These are phyloP conservation scores for Phytophthora pisi DNA, from an alignment of 352 stramenopile genomes.

Conservation along the genomic window DNA sequence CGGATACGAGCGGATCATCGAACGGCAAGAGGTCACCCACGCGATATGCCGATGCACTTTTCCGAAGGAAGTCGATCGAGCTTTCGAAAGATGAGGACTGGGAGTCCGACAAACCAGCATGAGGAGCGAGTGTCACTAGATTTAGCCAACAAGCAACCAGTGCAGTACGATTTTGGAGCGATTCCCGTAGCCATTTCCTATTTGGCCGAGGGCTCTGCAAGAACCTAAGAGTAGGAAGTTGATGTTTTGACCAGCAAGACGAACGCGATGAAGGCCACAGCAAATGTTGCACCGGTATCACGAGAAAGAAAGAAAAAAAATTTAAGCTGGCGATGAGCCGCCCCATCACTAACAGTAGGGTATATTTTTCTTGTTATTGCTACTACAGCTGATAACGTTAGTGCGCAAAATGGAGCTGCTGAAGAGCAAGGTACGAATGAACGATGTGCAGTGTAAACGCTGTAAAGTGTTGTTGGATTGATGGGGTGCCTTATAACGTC, in stretches of 20 bases:
- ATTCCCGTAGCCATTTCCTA: neutral
- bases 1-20: conserved; percentile 6
- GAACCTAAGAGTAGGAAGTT: too few species aligned
- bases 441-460: neutral
- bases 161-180: neutral
- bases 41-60: conserved; percentile 35
- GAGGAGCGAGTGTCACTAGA: neutral
- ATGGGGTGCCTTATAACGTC: neutral
- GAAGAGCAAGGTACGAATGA: conserved; percentile 3
- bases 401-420: neutral
- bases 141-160: neutral
- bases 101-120: conserved; percentile 6
- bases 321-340: too few species aligned
- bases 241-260: too few species aligned
- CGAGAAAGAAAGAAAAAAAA: too few species aligned
- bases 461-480: neutral
- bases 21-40: conserved; percentile 27
- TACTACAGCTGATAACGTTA: too few species aligned
- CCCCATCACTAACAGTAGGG: too few species aligned
- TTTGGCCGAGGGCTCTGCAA: too few species aligned
- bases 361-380: too few species aligned
- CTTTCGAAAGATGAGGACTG: conserved; percentile 14
- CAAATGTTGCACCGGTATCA: too few species aligned
- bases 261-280: too few species aligned
- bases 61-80: conserved; percentile 15